These are phyloP conservation scores for Helicocarpus griseus DNA, from an alignment of 2,329 filamentous ascomycete genomes.

Conservation along the genomic window DNA sequence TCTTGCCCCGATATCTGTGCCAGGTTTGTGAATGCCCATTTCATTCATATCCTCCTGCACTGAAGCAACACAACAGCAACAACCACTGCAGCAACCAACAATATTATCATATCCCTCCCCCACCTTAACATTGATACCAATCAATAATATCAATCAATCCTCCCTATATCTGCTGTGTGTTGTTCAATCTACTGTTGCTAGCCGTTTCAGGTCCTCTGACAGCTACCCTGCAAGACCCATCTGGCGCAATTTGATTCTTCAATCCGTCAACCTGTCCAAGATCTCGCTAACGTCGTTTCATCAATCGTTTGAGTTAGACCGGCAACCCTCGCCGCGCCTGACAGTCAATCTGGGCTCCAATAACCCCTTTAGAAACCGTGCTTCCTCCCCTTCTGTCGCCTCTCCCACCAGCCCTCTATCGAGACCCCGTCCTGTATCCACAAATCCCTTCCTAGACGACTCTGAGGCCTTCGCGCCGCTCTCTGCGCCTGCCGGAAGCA, in stretches of 20 bases:
- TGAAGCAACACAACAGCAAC: neutral
- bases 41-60: constrained; percentile 2
- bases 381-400: constrained; percentile 29
- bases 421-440: constrained; percentile 41
- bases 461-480: constrained; percentile 26
- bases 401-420: constrained; percentile 19
- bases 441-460: constrained; percentile 53
- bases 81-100: neutral
- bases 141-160: neutral
- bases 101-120: constrained; percentile 1
- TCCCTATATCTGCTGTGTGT: neutral
- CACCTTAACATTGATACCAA: constrained; percentile 1
- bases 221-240: neutral
- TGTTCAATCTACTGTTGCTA: neutral
- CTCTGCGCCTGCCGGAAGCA: constrained; percentile 23
- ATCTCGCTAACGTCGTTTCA: constrained; percentile 5
- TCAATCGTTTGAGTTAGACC: constrained; percentile 16
- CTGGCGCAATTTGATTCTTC: neutral
- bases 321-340: constrained; percentile 24
- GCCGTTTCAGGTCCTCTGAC: constrained; percentile 2
- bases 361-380: constrained; percentile 42
- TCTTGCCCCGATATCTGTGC: constrained; percentile 17
- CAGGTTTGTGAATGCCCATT: constrained; percentile 15
- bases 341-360: constrained; percentile 35
- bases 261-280: neutral